A percentile compares a stretch with the other conserved stretches of the same genome.
Conservation (phyloP, 2,329 filamentous ascomycete species). For the Phaeosphaeriaceae sp. region DNA sequence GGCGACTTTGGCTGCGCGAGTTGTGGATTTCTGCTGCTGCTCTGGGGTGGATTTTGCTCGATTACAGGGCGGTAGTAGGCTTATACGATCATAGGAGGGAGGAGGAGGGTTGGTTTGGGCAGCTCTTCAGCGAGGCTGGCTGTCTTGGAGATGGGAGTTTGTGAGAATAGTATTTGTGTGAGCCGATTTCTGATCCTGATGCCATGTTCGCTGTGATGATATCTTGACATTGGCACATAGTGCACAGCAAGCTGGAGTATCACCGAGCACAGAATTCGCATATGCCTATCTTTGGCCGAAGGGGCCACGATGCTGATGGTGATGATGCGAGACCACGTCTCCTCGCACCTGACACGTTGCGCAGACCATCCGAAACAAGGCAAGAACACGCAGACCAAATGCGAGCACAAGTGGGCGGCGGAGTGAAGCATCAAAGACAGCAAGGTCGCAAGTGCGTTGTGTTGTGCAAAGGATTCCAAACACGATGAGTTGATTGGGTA, state of each 20-base stretch:
- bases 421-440: background rate
- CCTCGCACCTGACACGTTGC: conserved; percentile 24
- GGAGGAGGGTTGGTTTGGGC: too few relatives aligned
- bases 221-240: background rate
- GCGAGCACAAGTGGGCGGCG: background rate
- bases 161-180: background rate
- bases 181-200: background rate
- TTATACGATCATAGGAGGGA: background rate
- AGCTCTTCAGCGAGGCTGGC: too few relatives aligned
- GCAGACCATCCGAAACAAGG: conserved; percentile 17
- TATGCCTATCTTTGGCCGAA: background rate
- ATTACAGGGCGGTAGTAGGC: background rate
- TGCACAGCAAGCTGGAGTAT: background rate
- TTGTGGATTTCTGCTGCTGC: background rate
- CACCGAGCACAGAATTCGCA: background rate
- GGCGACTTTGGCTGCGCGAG: background rate
- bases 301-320: background rate
- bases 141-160: too few relatives aligned
- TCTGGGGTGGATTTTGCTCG: background rate
- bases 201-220: background rate
- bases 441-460: background rate
- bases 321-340: background rate
- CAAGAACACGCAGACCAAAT: background rate
- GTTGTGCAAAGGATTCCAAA: background rate
- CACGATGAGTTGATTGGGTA: conserved; percentile 14